Percentiles rank a stretch among this genome's conserved stretches.
These are phyloP conservation scores for Geotrichum fermentans DNA, from an alignment of 1,139 yeast species.

Conservation along the genomic window DNA sequence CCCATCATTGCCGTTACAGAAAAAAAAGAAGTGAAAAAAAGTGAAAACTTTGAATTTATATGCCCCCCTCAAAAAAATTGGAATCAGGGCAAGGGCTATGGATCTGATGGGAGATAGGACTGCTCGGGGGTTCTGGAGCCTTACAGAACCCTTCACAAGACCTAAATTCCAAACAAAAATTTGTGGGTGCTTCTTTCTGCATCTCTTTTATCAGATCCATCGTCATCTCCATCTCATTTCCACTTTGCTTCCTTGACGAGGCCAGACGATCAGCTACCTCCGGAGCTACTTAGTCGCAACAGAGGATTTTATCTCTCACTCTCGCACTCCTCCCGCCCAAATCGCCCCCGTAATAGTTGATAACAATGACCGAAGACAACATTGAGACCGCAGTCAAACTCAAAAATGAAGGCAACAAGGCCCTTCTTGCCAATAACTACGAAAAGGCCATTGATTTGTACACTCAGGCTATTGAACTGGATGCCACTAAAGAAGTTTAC, in stretches of 20 bases:
- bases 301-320: no score
- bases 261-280: no score
- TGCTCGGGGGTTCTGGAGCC: background rate
- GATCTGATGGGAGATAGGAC: background rate
- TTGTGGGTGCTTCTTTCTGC: no score
- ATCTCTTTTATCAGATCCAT: no score
- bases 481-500: conserved; percentile 63
- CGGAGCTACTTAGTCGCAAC: no score
- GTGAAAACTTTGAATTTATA: background rate
- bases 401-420: conserved; percentile 73
- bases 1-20: conserved; percentile 13
- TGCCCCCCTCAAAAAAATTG: no score
- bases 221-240: no score
- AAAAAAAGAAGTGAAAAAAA: background rate
- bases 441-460: conserved; percentile 66
- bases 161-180: no score
- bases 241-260: no score
- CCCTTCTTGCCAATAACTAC: conserved; percentile 57
- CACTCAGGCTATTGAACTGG: conserved; percentile 70
- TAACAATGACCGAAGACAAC: conserved; percentile 6
- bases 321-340: conserved; percentile 4
- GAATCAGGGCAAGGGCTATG: conserved; percentile 3
- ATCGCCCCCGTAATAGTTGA: background rate
- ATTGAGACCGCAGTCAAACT: conserved; percentile 23
- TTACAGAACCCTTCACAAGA: no score